phyloP scores from a whole-genome alignment of 176 grass and related monocot genomes.

The Dactylis glomerata region DNA sequence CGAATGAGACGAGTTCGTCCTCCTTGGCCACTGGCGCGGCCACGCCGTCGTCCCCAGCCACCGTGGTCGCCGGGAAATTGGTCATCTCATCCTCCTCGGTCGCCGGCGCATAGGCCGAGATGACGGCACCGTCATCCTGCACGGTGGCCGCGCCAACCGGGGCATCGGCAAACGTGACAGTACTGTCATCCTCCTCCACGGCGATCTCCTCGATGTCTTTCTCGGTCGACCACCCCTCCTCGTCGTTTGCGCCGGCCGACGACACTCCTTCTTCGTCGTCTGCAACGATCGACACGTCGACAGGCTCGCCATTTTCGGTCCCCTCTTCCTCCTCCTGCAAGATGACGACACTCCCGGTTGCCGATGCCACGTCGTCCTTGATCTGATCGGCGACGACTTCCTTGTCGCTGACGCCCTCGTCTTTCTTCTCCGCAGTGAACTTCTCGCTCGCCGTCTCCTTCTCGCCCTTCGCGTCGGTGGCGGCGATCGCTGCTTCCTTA shows the following conservation, averaged over 20 bases:
- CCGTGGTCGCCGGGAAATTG: neutral
- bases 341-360: neutral
- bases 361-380: neutral
- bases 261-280: constrained; percentile 13
- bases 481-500: neutral
- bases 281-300: neutral
- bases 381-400: neutral
- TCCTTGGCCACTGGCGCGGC: neutral
- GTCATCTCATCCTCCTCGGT: neutral
- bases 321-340: neutral
- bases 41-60: neutral
- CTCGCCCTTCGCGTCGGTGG: neutral
- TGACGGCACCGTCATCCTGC: constrained; percentile 21
- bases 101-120: neutral
- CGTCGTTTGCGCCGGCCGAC: constrained; percentile 5
- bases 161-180: neutral
- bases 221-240: neutral
- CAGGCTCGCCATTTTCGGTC: neutral
- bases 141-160: neutral
- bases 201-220: constrained; percentile 26
- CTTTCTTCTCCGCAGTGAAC: neutral
- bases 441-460: constrained; percentile 13
- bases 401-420: constrained; percentile 24
- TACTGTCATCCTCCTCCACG: constrained; percentile 3
- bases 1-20: neutral